These are phyloP conservation scores for Oidium heveae DNA, from an alignment of 2,329 filamentous ascomycete genomes.

Conservation along the genomic window DNA sequence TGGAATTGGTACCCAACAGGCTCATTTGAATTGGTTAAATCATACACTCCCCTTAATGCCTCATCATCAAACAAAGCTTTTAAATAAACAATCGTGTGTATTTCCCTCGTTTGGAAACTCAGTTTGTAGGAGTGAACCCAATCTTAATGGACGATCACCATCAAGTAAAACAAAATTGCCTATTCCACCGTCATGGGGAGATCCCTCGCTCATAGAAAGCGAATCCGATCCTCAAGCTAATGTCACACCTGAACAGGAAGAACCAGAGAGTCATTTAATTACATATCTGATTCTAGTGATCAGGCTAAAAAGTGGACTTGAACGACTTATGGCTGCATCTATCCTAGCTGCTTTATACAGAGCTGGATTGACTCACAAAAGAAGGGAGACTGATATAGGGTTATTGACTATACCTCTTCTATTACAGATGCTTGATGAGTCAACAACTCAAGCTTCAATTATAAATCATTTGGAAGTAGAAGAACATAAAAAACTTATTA, in stretches of 20 bases:
- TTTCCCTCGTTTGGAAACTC: conserved; percentile 28
- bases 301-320: conserved; percentile 28
- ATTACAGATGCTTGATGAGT: conserved; percentile 35
- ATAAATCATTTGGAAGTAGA: conserved; percentile 16
- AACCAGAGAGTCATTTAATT: conserved; percentile 44
- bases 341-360: conserved; percentile 46
- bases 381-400: conserved; percentile 37
- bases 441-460: conserved; percentile 16
- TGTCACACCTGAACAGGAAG: conserved; percentile 21
- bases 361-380: conserved; percentile 36
- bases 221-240: conserved; percentile 4
- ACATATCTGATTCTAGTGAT: conserved; percentile 46
- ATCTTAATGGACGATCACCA: conserved; percentile 6
- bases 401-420: conserved; percentile 46
- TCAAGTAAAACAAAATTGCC: conserved; percentile 6
- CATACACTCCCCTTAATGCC: conserved; percentile 33
- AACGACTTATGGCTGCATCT: conserved; percentile 41
- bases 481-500: conserved; percentile 17
- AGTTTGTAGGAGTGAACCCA: conserved; percentile 16
- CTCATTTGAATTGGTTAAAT: conserved; percentile 32
- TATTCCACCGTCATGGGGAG: conserved; percentile 6
- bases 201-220: conserved; percentile 4
- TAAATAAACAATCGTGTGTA: conserved; percentile 17
- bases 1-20: conserved; percentile 16
- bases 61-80: conserved; percentile 16